A percentile compares a stretch with the other conserved stretches of the same genome.
Conservation (phyloP, 192 early-diverging fungal genomes). For the Phycomyces blakesleeanus region DNA sequence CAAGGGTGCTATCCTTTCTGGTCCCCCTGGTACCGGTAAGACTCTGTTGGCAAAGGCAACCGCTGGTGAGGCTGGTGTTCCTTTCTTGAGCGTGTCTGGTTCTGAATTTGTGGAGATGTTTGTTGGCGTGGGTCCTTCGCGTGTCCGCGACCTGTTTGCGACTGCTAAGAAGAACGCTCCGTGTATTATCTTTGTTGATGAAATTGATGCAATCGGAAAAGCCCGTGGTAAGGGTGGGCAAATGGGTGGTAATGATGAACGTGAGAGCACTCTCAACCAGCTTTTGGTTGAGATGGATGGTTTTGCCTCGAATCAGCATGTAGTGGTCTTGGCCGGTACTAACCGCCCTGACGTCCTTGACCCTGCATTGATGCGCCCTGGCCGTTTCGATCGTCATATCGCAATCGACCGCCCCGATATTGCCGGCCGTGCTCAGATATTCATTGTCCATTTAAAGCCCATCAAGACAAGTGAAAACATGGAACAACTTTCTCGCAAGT, state of each 20-base stretch:
- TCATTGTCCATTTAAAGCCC: conserved; percentile 93
- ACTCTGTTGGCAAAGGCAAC: conserved; percentile 99
- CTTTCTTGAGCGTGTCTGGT: conserved; percentile 97
- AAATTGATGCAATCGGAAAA: conserved; percentile 99
- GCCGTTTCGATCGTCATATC: conserved; percentile 98
- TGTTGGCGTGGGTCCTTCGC: conserved; percentile 93
- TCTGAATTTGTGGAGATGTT: conserved; percentile 99
- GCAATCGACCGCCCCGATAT: conserved; percentile 96
- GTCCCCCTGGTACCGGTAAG: conserved; percentile 94
- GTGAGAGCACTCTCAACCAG: conserved; percentile 96
- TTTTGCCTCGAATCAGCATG: conserved; percentile 81
- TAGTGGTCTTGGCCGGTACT: conserved; percentile 96
- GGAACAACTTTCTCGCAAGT: conserved; percentile 72
- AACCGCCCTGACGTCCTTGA: conserved; percentile 97
- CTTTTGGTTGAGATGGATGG: conserved; percentile 99
- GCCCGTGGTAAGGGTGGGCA: conserved; percentile 83
- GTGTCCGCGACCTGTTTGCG: conserved; percentile 95
- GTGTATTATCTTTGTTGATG: conserved; percentile 99
- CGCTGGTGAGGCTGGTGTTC: conserved; percentile 97
- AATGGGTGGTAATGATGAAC: conserved; percentile 96
- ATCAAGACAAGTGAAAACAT: conserved; percentile 86
- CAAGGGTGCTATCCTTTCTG: conserved; percentile 94
- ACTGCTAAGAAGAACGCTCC: conserved; percentile 97
- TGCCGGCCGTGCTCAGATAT: conserved; percentile 91
- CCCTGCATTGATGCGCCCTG: conserved; percentile 92